Conservation (phyloP, 2,329 filamentous ascomycete genomes). For the Colletotrichum destructivum region DNA sequence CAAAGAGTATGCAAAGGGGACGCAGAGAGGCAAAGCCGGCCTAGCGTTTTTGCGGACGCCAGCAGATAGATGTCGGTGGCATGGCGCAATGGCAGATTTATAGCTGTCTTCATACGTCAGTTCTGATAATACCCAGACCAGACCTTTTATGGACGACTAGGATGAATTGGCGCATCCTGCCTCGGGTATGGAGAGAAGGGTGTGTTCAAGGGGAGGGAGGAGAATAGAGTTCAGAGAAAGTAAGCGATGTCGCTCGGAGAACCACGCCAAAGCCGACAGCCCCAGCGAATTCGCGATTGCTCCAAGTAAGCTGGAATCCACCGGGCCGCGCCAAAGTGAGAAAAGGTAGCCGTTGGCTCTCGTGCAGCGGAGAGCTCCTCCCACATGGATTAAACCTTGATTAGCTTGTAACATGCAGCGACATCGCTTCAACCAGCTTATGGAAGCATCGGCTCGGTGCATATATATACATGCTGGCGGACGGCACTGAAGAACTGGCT, state of each 20-base stretch:
- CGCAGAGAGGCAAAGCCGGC: too few relatives aligned
- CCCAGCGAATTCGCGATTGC: constrained; percentile 7
- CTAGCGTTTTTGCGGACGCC: not conserved
- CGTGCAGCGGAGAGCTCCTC: not conserved
- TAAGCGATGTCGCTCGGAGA: constrained; percentile 1
- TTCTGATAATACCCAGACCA: too few relatives aligned
- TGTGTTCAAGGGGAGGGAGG: not conserved
- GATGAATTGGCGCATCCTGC: constrained; percentile 10
- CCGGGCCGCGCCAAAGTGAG: too few relatives aligned
- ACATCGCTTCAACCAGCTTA: not conserved
- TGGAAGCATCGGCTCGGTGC: not conserved
- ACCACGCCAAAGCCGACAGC: constrained; percentile 2
- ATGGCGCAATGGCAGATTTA: not conserved
- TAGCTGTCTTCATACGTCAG: too few relatives aligned
- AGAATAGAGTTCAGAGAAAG: constrained; percentile 14
- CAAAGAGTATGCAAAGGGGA: not conserved
- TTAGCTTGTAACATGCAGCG: not conserved
- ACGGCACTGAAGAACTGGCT: too few relatives aligned
- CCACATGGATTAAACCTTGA: too few relatives aligned
- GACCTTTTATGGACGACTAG: too few relatives aligned
- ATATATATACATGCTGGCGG: too few relatives aligned
- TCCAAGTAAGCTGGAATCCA: not conserved
- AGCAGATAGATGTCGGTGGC: not conserved
- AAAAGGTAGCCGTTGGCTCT: not conserved
- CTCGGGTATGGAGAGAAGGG: constrained; percentile 11